phyloP scores from a whole-genome alignment of 78 protist species.

The Cavenderia fasciculata region DNA sequence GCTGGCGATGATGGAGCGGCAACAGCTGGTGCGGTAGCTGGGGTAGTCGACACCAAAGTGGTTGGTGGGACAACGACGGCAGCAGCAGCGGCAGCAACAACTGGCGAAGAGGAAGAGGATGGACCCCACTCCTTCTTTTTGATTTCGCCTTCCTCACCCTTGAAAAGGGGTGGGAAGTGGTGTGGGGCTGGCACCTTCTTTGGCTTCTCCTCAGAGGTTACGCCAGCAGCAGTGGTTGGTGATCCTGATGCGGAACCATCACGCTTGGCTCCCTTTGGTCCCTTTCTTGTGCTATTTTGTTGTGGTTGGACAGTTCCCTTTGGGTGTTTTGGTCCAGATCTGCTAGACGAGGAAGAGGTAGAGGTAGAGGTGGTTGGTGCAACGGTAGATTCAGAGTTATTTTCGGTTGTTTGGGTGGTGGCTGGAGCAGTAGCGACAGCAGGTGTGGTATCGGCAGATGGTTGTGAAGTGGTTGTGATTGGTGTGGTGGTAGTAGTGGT shows the following conservation, averaged over 20 bases:
- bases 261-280: background rate
- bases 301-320: background rate
- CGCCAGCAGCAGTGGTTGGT: background rate
- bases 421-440: background rate
- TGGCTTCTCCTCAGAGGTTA: conserved; percentile 13
- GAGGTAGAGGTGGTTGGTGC: background rate
- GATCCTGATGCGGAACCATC: background rate
- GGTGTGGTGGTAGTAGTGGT: background rate
- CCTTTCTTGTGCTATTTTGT: background rate
- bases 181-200: conserved; percentile 66
- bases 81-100: conserved; percentile 1
- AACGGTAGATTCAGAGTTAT: background rate
- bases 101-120: conserved; percentile 35
- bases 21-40: background rate
- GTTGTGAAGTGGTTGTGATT: conserved; percentile 6
- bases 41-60: background rate
- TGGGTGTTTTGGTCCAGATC: background rate
- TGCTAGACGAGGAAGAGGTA: no score
- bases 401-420: conserved; percentile 22
- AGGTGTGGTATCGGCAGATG: background rate
- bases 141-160: conserved; percentile 17
- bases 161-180: conserved; percentile 71
- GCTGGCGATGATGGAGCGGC: conserved; percentile 30
- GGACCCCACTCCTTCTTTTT: conserved; percentile 76
- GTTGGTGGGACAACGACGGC: background rate